Conservation (phyloP, 2,329 filamentous ascomycete species). For the Didymella glomerata region DNA sequence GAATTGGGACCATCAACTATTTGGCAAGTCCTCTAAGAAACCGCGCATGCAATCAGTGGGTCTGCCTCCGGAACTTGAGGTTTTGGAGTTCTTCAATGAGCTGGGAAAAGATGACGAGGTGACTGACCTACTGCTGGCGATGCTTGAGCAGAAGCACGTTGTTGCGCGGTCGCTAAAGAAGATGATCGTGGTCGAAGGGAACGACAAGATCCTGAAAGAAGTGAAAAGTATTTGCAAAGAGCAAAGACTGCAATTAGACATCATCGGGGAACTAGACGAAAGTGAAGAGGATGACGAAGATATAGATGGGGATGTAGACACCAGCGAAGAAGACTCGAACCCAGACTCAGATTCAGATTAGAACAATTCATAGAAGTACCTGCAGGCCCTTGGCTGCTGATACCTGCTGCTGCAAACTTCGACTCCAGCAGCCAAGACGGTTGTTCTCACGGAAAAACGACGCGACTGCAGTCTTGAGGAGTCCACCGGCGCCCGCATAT, state of each 20-base stretch:
- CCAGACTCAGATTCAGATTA: not conserved
- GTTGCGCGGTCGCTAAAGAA: constrained; percentile 38
- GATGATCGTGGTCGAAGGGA: constrained; percentile 39
- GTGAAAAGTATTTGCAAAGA: constrained; percentile 39
- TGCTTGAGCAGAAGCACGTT: constrained; percentile 39
- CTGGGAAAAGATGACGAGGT: constrained; percentile 44
- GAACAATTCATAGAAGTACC: not conserved
- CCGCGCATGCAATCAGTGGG: constrained; percentile 45
- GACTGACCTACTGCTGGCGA: constrained; percentile 37
- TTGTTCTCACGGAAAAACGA: not conserved
- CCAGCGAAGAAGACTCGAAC: constrained; percentile 8
- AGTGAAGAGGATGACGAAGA: constrained; percentile 2
- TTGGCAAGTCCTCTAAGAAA: constrained; percentile 44
- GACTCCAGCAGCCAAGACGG: not conserved
- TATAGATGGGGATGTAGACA: constrained; percentile 1
- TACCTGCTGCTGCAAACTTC: not conserved
- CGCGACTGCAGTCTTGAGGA: not conserved
- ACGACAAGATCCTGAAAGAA: constrained; percentile 31
- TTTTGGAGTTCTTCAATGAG: constrained; percentile 45
- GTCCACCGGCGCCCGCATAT: not conserved
- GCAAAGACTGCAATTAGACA: constrained; percentile 33
- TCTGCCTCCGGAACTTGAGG: constrained; percentile 39
- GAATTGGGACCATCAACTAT: constrained; percentile 46
- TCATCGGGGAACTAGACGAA: constrained; percentile 60
- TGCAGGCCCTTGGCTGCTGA: not conserved